Base-by-base conservation (phyloP, 225 moss, liverwort and hornwort genomes). In the Anthoceros angustus region DNA sequence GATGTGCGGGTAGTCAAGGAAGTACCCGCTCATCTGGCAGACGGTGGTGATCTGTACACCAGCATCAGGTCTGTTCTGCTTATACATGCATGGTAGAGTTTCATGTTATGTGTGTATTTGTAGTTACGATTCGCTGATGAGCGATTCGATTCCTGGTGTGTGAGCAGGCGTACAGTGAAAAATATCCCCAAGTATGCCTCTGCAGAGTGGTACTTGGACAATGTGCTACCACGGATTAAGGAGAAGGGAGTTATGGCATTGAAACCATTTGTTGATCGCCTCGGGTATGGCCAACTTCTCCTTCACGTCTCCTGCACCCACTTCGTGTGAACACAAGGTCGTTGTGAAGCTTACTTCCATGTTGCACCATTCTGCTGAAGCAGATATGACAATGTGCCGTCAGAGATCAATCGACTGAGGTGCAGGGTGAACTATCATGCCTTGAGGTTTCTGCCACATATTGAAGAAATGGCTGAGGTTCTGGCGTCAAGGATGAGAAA, bases 361-460 rank as follows among this genome's bases (percentile, higher is more conserved):
- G 1, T 32, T 32, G 32, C 32, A 32, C 4, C 32, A 4, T 32
- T 4, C 55, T 20, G 55, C 6, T 55, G 55, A 55, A 18, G 43
- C 42, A 67, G 67, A 18, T 67, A 46, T 14, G 42, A 43, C 42
- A 74, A 78, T 70, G 80, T 83, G 43, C 75, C 80, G 61, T 45
- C 42, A 9, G 81, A 86, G 65, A 77, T 86, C 63, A 81, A 81
- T 68, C 84, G 72, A 55, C 65, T 83, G 62, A 70, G 83, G 50
- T 86, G 86, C 41, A 83, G 80, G 5, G 83, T 83, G 49, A 83
- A 86, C 65, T 86, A 86, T 63, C 83, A 81, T 49, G 86, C 83
- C 40, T 77, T 86, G 3, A 73, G 66, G 60, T 86, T 86, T 45
- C 76, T 77, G 41, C 79, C 77, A 32, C 43, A 67, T 25, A 86